These are phyloP conservation scores for Mrakia gelida DNA, from an alignment of 768 basidiomycete genomes.

Conservation along the genomic window DNA sequence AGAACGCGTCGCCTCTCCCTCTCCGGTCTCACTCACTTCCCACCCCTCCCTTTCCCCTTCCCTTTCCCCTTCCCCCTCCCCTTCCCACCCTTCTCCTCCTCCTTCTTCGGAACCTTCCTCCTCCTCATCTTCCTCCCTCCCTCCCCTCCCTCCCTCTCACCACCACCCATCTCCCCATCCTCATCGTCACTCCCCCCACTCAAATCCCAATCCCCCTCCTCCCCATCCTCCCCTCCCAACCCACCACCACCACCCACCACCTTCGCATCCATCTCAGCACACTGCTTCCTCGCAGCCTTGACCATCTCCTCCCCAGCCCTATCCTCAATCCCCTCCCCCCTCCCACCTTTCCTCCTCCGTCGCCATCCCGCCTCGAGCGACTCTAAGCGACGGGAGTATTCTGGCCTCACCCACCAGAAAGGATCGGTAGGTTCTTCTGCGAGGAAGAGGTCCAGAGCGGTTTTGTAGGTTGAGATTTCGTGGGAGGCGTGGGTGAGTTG, in stretches of 20 bases:
- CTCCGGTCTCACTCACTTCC: background rate
- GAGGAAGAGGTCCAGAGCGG: background rate
- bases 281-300: background rate
- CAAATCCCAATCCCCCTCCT: background rate
- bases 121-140: background rate
- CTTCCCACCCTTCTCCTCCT: background rate
- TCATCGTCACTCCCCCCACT: background rate
- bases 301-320: background rate
- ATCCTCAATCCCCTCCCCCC: background rate
- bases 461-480: background rate
- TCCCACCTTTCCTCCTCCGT: background rate
- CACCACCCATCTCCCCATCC: background rate
- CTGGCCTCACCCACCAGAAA: background rate
- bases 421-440: background rate
- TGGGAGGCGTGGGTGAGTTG: background rate
- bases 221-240: background rate
- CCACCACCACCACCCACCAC: background rate
- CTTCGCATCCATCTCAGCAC: background rate
- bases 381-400: background rate
- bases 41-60: background rate
- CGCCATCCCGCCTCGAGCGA: background rate
- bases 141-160: background rate
- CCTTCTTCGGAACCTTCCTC: background rate
- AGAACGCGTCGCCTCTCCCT: too few relatives aligned
- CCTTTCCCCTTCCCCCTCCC: background rate